phyloP scores from a whole-genome alignment of 2,329 filamentous ascomycete species.

The Drechslera avenae region DNA sequence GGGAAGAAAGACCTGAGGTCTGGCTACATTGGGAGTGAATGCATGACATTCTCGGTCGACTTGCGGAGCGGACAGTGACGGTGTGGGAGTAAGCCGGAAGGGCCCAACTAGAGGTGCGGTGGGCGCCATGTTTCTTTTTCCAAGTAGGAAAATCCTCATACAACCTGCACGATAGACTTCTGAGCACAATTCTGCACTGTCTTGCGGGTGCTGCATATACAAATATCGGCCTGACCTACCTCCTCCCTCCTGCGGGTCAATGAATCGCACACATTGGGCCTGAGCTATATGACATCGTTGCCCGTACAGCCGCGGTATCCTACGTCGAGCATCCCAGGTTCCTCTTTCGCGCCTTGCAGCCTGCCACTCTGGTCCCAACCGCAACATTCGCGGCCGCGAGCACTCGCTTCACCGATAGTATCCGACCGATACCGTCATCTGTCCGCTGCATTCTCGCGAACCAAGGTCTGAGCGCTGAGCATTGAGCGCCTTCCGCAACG shows the following conservation, averaged over 20 bases:
- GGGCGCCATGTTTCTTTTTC: slow-evolving; percentile 6
- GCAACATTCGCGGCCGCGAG: background rate
- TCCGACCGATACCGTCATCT: no score
- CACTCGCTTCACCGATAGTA: background rate
- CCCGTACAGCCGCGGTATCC: slow-evolving; percentile 15
- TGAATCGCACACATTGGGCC: slow-evolving; percentile 21
- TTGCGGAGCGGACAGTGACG: slow-evolving; percentile 21
- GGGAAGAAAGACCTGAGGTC: background rate
- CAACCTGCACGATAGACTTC: background rate
- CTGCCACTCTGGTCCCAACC: background rate
- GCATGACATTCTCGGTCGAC: slow-evolving; percentile 20
- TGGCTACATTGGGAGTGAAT: slow-evolving; percentile 9
- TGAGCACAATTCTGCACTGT: no score
- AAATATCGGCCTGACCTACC: slow-evolving; percentile 18
- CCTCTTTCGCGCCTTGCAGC: slow-evolving; percentile 4
- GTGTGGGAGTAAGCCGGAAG: slow-evolving; percentile 23
- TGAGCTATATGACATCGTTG: slow-evolving; percentile 16
- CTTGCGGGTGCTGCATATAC: background rate
- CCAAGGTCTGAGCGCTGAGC: slow-evolving; percentile 21
- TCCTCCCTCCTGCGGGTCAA: slow-evolving; percentile 20
- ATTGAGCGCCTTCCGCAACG: slow-evolving; percentile 19
- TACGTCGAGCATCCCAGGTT: slow-evolving; percentile 6
- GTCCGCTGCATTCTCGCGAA: slow-evolving; percentile 7
- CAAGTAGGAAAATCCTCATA: background rate
- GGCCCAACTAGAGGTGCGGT: slow-evolving; percentile 13